Base-by-base conservation (phyloP, 2,329 filamentous ascomycete species). In the Leptodontidium sp. region DNA sequence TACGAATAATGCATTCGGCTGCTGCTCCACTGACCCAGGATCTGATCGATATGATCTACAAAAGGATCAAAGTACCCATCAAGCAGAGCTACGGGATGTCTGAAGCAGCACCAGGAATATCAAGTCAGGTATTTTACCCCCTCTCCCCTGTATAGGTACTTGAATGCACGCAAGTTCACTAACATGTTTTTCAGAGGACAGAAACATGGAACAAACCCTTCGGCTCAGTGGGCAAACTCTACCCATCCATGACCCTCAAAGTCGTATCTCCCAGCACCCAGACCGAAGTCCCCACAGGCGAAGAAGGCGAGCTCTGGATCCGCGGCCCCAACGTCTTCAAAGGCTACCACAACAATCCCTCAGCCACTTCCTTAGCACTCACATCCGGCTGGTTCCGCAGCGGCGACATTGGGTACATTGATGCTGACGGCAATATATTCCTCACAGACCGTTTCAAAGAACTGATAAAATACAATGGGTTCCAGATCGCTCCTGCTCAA, bases 1-100 rank as follows among this genome's bases (percentile, higher is more conserved):
- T 98, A 21, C 89, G 91, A 63, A 93, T 93, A 86, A 84, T 97
- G 82, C 94, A 93, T 80, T 94, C 88, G 1, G 94, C 92, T 32
- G 94, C 94, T 0, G 94, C 94, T 1, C 94, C 94, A 0, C 82
- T 97, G 58, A 93, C 92, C 0, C 83, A 84, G 35, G 93, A 97
- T 71, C 85, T 97, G 3, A 91, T 94, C 1, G 87, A 92, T 64
- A 86, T 88, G 9, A 87, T 95, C 4, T 91, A 91, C 83, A 80
- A 87, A 29, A 87, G 93, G 15, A 86, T 95, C 67, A 88, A 88
- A 63, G 84, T 95, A 32, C 89, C 90, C 4, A 88, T 97, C 71
- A 97, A 97, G 83, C 94, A 98, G 80, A 94, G 92, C 24, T 98
- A 97, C 77, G 94, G 94, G 0, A 85, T 98, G 14, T 93, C 89